Conservation (phyloP, 1,284 basidiomycete species). For the Rhodotorula sp. region DNA sequence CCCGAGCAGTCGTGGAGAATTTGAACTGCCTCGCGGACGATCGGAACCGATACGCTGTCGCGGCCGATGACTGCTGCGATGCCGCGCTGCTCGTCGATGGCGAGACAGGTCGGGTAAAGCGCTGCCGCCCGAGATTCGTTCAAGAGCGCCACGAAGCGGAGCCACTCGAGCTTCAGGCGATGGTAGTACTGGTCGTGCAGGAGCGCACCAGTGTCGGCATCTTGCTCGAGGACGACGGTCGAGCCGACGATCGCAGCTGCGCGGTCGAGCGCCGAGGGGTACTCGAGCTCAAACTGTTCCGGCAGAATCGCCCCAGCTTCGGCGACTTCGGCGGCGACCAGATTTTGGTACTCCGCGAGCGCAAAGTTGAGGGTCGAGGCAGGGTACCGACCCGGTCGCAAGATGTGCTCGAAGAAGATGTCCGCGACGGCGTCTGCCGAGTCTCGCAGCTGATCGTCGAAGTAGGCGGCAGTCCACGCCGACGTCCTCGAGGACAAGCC, state of each 20-base stretch:
- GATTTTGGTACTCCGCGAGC: slow-evolving; percentile 73
- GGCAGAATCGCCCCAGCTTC: slow-evolving; percentile 23
- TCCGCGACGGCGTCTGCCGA: slow-evolving; percentile 53
- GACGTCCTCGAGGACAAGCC: slow-evolving; percentile 6
- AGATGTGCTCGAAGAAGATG: slow-evolving; percentile 74
- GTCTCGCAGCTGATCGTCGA: slow-evolving; percentile 68
- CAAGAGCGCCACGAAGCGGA: slow-evolving; percentile 83
- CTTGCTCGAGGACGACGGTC: slow-evolving; percentile 68
- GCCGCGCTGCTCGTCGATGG: slow-evolving; percentile 75
- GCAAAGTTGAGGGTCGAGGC: slow-evolving; percentile 72
- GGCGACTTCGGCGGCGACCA: slow-evolving; percentile 62
- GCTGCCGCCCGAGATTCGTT: slow-evolving; percentile 80
- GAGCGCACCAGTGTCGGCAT: slow-evolving; percentile 72
- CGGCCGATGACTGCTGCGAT: slow-evolving; percentile 65
- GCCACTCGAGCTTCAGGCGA: slow-evolving; percentile 83
- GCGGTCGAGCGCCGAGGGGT: slow-evolving; percentile 67
- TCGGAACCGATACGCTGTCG: slow-evolving; percentile 61
- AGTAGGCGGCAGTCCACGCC: slow-evolving; percentile 64
- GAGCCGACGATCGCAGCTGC: slow-evolving; percentile 83
- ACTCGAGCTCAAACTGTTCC: slow-evolving; percentile 52
- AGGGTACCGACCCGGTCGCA: slow-evolving; percentile 84
- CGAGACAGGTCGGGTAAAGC: slow-evolving; percentile 48
- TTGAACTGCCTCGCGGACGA: slow-evolving; percentile 43
- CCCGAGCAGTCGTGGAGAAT: slow-evolving; percentile 6
- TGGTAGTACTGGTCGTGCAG: slow-evolving; percentile 77